A percentile compares a stretch with the other conserved stretches of the same genome.
Conservation (phyloP, 495 filamentous ascomycete species). For the Trichoderma virens region DNA sequence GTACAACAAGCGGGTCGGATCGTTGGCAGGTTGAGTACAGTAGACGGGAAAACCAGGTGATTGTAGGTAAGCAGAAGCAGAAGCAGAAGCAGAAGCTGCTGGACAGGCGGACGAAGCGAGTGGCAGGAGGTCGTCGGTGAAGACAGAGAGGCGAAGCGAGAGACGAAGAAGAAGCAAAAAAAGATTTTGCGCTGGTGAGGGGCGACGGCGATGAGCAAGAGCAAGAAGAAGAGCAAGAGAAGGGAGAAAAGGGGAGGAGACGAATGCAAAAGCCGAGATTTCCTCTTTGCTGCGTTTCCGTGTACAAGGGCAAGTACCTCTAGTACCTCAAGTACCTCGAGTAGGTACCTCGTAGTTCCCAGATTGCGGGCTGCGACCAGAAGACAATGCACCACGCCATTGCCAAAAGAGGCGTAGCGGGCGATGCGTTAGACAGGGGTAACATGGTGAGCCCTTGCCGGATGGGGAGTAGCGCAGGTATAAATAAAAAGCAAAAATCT, state of each 20-base stretch:
- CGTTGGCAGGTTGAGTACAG: not conserved
- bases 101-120: not conserved
- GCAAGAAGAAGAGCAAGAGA: not conserved
- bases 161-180: not conserved
- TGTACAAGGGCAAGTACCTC: not conserved
- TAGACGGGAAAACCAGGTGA: not conserved
- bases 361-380: not conserved
- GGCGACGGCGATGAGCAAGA: not conserved
- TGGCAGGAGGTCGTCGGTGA: not conserved
- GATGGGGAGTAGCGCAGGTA: not conserved
- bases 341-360: not conserved
- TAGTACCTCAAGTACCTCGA: no score
- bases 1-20: constrained; percentile 8
- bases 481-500: not conserved
- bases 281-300: not conserved
- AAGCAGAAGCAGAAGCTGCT: not conserved
- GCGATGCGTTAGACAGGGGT: not conserved
- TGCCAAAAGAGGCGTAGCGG: not conserved
- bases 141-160: not conserved
- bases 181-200: no score
- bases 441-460: not conserved
- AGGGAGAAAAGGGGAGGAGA: not conserved
- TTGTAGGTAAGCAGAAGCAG: not conserved
- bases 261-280: not conserved
- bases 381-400: not conserved